These are phyloP conservation scores for Nicotiana tomentosiformis DNA, from an alignment of 257 asterid species.

Conservation along the genomic window DNA sequence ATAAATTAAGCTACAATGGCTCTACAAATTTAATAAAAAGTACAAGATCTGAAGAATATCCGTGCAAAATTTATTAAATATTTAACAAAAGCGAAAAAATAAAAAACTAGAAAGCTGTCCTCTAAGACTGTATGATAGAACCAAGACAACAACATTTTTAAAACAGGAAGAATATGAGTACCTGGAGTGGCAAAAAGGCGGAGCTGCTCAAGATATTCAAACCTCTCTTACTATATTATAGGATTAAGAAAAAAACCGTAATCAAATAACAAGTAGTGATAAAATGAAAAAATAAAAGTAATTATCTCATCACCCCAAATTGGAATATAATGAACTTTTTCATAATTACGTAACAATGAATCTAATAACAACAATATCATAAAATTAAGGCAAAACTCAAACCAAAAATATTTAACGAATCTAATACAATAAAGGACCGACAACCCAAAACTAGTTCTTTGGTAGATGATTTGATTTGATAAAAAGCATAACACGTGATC, in stretches of 20 bases:
- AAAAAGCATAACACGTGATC: conserved; percentile 5
- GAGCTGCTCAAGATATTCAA: no score
- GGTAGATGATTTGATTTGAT: neutral
- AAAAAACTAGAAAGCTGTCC: neutral
- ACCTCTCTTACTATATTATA: no score
- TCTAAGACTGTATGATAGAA: neutral
- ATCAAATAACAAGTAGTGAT: no score
- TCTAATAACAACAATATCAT: neutral
- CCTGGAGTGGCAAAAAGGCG: no score
- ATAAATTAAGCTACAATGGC: neutral
- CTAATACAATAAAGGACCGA: neutral
- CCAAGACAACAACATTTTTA: no score
- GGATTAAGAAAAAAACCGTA: no score
- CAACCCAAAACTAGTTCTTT: neutral
- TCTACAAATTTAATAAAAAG: neutral
- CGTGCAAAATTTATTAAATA: neutral
- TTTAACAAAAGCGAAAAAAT: no score
- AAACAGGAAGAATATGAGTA: no score
- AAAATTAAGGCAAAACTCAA: neutral
- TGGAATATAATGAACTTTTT: neutral
- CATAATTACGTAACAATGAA: neutral
- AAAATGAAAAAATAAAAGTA: neutral
- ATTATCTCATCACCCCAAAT: neutral
- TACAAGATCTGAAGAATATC: no score
- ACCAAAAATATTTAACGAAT: neutral